Evolutionary conservation across 805 yeast species (phyloP).

Genomic region (Scheffersomyces amazonensis): DNA sequence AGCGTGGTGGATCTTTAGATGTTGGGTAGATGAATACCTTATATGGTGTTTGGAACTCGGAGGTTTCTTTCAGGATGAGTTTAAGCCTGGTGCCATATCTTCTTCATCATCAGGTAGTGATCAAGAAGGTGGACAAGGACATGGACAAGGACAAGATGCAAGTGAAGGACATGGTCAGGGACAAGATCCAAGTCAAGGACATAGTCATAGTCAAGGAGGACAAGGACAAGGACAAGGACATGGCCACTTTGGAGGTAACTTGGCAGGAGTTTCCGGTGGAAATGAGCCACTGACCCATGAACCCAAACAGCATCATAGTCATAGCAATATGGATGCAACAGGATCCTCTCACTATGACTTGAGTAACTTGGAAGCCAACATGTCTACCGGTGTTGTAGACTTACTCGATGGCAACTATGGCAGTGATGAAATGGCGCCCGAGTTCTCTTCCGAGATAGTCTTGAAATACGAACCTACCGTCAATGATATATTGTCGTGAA

Average conservation of each 20-base stretch:
- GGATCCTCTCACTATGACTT: not conserved
- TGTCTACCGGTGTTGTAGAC: slow-evolving; percentile 8
- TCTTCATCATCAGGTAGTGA: not conserved
- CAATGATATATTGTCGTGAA: slow-evolving; percentile 11
- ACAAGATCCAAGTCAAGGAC: too few relatives aligned
- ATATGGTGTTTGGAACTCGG: slow-evolving; percentile 66
- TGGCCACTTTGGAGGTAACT: not conserved
- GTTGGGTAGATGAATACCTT: slow-evolving; percentile 76
- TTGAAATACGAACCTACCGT: slow-evolving; percentile 11
- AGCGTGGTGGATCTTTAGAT: slow-evolving; percentile 72
- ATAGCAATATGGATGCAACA: too few relatives aligned
- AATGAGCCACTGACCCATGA: not conserved
- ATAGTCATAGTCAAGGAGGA: too few relatives aligned
- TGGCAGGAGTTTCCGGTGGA: not conserved
- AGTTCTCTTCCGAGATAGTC: too few relatives aligned
- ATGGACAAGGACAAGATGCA: not conserved
- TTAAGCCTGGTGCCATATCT: too few relatives aligned
- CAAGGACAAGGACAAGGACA: too few relatives aligned
- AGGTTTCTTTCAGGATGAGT: slow-evolving; percentile 42
- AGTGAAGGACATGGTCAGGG: not conserved
- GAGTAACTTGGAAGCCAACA: slow-evolving; percentile 5
- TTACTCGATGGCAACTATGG: slow-evolving; percentile 6
- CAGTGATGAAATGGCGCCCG: slow-evolving; percentile 1
- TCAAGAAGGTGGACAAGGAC: not conserved
- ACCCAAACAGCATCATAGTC: too few relatives aligned